phyloP scores from a whole-genome alignment of 257 asterid genomes.

The Perilla frutescens region DNA sequence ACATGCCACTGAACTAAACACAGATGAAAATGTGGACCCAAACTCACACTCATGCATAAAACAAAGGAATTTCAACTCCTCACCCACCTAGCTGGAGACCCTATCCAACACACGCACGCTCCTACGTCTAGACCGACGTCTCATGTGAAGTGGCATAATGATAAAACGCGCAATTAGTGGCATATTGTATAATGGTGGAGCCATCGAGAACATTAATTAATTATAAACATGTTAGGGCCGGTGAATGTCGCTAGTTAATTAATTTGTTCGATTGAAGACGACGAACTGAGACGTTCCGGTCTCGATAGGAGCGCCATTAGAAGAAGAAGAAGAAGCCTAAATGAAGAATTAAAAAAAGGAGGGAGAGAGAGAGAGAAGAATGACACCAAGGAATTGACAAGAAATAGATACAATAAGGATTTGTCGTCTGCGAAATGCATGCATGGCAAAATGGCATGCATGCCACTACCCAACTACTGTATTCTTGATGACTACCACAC shows the following conservation, averaged over 20 bases:
- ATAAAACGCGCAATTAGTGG: too few species aligned
- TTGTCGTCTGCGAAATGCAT: conserved; percentile 54
- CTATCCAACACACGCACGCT: background rate
- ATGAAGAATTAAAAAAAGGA: background rate
- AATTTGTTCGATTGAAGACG: too few species aligned
- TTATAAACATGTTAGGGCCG: too few species aligned
- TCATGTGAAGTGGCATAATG: too few species aligned
- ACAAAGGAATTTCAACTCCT: conserved; percentile 26
- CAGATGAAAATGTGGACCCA: conserved; percentile 54
- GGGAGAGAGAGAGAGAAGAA: background rate
- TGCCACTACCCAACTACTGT: conserved; percentile 37
- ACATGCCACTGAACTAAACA: conserved; percentile 55
- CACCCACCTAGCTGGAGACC: conserved; percentile 31
- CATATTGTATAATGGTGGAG: too few species aligned
- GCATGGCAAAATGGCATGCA: conserved; percentile 63
- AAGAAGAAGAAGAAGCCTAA: background rate
- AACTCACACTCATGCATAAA: background rate
- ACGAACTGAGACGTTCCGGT: too few species aligned
- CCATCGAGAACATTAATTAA: too few species aligned
- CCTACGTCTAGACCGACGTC: too few species aligned
- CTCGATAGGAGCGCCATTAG: too few species aligned
- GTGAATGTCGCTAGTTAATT: too few species aligned
- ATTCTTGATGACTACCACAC: conserved; percentile 39
- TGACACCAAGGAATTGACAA: conserved; percentile 2
- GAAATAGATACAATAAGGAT: conserved; percentile 40